Conservation (phyloP, 2,329 filamentous ascomycete species). For the Alternaria triticimaculans region DNA sequence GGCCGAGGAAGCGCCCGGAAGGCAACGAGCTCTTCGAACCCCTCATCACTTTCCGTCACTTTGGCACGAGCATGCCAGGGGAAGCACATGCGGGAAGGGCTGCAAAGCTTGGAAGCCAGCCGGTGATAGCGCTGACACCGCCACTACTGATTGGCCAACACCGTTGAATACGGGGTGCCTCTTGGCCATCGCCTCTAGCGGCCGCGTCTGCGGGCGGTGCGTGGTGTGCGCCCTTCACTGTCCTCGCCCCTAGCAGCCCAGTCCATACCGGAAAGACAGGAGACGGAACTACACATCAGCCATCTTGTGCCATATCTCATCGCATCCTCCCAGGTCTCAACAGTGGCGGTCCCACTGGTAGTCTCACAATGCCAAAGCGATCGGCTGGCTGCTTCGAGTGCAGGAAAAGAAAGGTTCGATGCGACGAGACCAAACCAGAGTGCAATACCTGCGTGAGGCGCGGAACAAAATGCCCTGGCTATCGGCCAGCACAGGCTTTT, state of each 20-base stretch:
- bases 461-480: slow-evolving; percentile 46
- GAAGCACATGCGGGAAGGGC: slow-evolving; percentile 7
- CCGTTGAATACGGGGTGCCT: slow-evolving; percentile 14
- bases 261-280: background rate
- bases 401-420: slow-evolving; percentile 47
- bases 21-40: background rate
- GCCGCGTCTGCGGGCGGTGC: slow-evolving; percentile 8
- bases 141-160: slow-evolving; percentile 8
- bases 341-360: slow-evolving; percentile 9
- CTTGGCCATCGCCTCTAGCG: slow-evolving; percentile 15
- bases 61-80: background rate
- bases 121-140: background rate
- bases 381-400: slow-evolving; percentile 47
- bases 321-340: background rate
- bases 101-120: slow-evolving; percentile 9
- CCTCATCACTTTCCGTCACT: background rate
- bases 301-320: background rate
- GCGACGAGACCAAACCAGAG: slow-evolving; percentile 46
- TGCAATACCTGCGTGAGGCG: slow-evolving; percentile 44
- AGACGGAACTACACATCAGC: background rate
- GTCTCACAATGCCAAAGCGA: slow-evolving; percentile 44
- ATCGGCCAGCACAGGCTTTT: slow-evolving; percentile 44
- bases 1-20: background rate
- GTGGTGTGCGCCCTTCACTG: slow-evolving; percentile 2
- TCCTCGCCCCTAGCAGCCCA: background rate